phyloP scores from a whole-genome alignment of 2,329 filamentous ascomycete genomes.

The Pestalotiopsis sp. region DNA sequence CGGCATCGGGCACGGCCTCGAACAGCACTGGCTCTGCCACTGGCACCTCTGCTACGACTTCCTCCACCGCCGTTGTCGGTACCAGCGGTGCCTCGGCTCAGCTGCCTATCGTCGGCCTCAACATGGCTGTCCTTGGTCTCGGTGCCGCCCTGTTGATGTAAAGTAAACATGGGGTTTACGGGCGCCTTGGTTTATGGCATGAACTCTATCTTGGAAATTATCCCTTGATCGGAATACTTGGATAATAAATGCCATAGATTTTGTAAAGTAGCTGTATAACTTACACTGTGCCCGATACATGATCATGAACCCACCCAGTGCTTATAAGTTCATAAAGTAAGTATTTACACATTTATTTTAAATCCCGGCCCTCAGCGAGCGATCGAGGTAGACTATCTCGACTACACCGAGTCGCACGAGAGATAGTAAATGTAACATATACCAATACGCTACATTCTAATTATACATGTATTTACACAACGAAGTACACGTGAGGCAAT shows the following conservation, averaged over 20 bases:
- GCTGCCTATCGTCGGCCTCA: slow-evolving; percentile 2
- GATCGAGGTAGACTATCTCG: background rate
- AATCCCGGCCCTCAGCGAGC: too few relatives aligned
- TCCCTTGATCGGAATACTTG: background rate
- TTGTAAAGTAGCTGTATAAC: too few relatives aligned
- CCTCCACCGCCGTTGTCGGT: background rate
- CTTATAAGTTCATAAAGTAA: too few relatives aligned
- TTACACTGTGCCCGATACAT: too few relatives aligned
- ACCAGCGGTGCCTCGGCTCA: slow-evolving; percentile 6
- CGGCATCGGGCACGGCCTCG: background rate
- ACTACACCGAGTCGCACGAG: background rate
- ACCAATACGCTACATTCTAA: too few relatives aligned
- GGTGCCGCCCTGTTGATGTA: slow-evolving; percentile 12
- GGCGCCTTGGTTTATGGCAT: background rate
- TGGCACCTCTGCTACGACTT: slow-evolving; percentile 2
- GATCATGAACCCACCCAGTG: too few relatives aligned
- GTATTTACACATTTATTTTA: too few relatives aligned
- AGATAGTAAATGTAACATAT: too few relatives aligned
- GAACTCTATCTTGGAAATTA: background rate
- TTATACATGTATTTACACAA: background rate
- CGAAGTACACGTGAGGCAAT: background rate
- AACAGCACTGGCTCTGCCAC: slow-evolving; percentile 1
- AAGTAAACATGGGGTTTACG: background rate
- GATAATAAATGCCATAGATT: too few relatives aligned
- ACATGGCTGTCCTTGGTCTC: slow-evolving; percentile 13